Evolutionary conservation across 1,284 basidiomycete species (phyloP).

Genomic region (Cutaneotrichosporon sp.): DNA sequence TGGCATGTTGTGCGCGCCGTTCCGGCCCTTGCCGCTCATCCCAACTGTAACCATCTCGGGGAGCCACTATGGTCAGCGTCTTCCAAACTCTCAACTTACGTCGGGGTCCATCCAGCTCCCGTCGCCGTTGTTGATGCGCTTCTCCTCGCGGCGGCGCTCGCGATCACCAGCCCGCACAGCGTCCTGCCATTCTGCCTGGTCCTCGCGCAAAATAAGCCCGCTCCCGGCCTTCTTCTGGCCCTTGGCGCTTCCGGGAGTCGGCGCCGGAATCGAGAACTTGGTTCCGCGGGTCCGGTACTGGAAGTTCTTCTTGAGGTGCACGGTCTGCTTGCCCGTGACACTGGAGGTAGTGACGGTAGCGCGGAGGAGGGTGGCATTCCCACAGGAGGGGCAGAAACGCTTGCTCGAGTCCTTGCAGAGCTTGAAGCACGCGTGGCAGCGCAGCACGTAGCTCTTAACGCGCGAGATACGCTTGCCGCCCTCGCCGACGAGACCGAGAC

Average conservation of each 20-base stretch:
- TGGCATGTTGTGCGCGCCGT: constrained; percentile 65
- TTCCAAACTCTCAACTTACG: constrained; percentile 40
- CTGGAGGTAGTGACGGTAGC: constrained; percentile 80
- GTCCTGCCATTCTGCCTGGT: constrained; percentile 79
- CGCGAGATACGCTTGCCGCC: constrained; percentile 87
- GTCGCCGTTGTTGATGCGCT: constrained; percentile 63
- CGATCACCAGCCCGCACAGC: constrained; percentile 73
- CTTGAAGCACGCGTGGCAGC: constrained; percentile 99
- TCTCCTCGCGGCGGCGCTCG: constrained; percentile 73
- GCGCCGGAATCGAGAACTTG: constrained; percentile 87
- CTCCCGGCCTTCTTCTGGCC: constrained; percentile 67
- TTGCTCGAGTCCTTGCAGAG: constrained; percentile 93
- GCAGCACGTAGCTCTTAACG: constrained; percentile 91
- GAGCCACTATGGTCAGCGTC: constrained; percentile 61
- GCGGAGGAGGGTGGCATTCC: constrained; percentile 85
- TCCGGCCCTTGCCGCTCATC: constrained; percentile 70
- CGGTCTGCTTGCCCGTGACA: constrained; percentile 61
- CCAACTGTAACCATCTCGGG: constrained; percentile 78
- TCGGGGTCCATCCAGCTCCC: constrained; percentile 90
- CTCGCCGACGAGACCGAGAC: constrained; percentile 82
- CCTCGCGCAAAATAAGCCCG: constrained; percentile 80
- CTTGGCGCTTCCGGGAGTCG: constrained; percentile 85
- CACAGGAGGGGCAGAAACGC: constrained; percentile 97
- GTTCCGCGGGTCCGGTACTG: constrained; percentile 91
- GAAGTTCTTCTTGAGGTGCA: constrained; percentile 93